Conservation (phyloP, 352 stramenopile species). For the Pythium scleroteichum region DNA sequence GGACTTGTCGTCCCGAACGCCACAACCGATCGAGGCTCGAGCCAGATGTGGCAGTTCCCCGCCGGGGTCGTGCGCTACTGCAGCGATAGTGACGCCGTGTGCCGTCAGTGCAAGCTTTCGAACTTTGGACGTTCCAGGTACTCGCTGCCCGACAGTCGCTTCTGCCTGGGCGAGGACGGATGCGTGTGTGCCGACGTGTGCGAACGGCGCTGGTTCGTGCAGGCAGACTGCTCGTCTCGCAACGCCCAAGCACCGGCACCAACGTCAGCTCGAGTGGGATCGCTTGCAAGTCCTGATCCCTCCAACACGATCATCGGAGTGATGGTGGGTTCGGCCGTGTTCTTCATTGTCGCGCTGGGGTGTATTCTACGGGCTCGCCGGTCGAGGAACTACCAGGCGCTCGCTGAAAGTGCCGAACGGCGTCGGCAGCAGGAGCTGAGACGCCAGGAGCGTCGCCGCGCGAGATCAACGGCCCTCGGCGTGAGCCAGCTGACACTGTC, state of each 20-base stretch:
- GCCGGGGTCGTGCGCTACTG: constrained; percentile 4
- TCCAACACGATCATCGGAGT: no score
- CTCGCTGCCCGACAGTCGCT: constrained; percentile 11
- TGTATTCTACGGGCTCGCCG: no score
- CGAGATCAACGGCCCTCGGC: constrained; percentile 1
- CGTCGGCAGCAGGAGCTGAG: constrained; percentile 3
- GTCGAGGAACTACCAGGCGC: no score
- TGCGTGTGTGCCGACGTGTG: constrained; percentile 16
- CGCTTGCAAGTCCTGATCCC: no score
- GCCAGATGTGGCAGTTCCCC: constrained; percentile 13
- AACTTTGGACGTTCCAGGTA: constrained; percentile 1
- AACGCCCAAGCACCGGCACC: no score
- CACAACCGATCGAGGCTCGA: background rate
- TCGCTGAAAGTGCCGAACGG: no score
- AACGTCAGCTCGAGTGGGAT: no score
- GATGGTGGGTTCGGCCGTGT: no score
- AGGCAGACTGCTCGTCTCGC: constrained; percentile 4
- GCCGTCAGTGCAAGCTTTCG: background rate
- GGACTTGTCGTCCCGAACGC: constrained; percentile 4
- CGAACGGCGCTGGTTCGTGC: background rate
- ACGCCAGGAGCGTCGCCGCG: constrained; percentile 8
- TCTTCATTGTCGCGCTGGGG: no score
- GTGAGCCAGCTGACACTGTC: constrained; percentile 14
- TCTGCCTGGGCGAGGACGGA: constrained; percentile 7
- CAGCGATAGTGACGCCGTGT: constrained; percentile 5